phyloP scores from a whole-genome alignment of 257 asterid genomes.

The Nicotiana attenuata region DNA sequence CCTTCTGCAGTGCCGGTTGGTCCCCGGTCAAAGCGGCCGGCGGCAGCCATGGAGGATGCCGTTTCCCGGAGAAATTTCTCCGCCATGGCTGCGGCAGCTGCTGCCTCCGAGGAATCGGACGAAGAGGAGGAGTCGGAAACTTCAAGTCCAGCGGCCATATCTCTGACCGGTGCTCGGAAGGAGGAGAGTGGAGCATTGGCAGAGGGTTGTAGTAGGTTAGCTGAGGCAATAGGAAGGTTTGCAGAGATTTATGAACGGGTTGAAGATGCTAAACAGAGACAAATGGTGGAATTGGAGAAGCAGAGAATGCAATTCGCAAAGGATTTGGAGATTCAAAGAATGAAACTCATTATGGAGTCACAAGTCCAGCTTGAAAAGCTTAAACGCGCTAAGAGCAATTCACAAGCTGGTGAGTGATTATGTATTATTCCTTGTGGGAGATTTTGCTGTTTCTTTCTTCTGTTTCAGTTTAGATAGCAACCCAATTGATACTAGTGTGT shows the following conservation, averaged over 20 bases:
- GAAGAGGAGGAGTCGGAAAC: conserved; percentile 36
- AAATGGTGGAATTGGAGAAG: conserved; percentile 84
- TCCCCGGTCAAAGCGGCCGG: conserved; percentile 69
- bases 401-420: conserved; percentile 39
- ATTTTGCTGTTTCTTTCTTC: not conserved
- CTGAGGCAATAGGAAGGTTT: conserved; percentile 59
- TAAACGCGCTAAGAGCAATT: conserved; percentile 41
- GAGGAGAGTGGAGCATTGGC: conserved; percentile 21
- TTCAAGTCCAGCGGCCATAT: conserved; percentile 11
- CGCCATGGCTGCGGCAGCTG: conserved; percentile 63
- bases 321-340: conserved; percentile 85
- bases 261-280: conserved; percentile 76
- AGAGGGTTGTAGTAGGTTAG: conserved; percentile 55
- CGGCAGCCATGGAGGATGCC: conserved; percentile 26
- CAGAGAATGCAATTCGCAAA: conserved; percentile 75
- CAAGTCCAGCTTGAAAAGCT: conserved; percentile 64
- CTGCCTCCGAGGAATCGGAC: conserved; percentile 35
- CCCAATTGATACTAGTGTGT: not conserved
- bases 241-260: conserved; percentile 65
- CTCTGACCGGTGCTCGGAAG: conserved; percentile 16
- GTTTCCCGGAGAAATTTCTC: conserved; percentile 57
- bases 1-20: conserved; percentile 83
- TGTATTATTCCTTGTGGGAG: not conserved
- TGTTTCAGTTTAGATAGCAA: not conserved
- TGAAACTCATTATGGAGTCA: conserved; percentile 69